Evolutionary conservation across 2,329 filamentous ascomycete genomes (phyloP), one percentile per base, ranked within the genome.

Genomic region (Aspergillus niger): DNA sequence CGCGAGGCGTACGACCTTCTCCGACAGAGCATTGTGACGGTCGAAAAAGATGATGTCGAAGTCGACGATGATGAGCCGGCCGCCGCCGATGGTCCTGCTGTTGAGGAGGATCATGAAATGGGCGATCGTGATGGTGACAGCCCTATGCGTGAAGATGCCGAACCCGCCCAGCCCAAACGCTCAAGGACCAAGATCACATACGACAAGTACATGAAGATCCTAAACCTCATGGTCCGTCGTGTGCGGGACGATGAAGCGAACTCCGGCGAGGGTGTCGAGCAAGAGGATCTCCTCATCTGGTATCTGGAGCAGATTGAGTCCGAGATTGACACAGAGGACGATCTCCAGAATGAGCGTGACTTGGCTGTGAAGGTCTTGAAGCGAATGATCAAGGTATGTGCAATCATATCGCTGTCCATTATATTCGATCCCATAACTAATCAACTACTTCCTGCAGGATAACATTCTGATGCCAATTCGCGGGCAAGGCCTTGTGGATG

Each of bases 41-140:
- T 99, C 26, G 95, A 99, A 78, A 95, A 98, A 72, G 95, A 99
- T 69, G 95, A 99, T 70, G 88, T 99, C 15, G 94, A 98, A 72
- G 89, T 99, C 63, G 92, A 97, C 56, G 92, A 93, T 5, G 89
- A 91, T 3, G 89, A 87, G 20, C 81, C 76, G 71, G n/a, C 75
- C 60, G 61, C 80, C 80, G 63, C 81, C 82, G 62, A 75, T 79
- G 59, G 82, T 78, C 47, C 79, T 72, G 69, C 62, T 22, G 78
- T 78, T 15, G 81, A 79, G 11, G 79, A 79, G 3, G 80, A 82
- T 13, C 82, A 83, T 2, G 84, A 83, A 2, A 82, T 82, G 43
- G 81, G 76, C 0, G 78, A 76, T 67, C 69, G 76, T 70, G 77
- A 84, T 68, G 79, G 80, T 44, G 76, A 85, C 63, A 81, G 80